Evolutionary conservation across 225 moss, liverwort and hornwort species (phyloP).

Genomic region (Climacium dendroides): DNA sequence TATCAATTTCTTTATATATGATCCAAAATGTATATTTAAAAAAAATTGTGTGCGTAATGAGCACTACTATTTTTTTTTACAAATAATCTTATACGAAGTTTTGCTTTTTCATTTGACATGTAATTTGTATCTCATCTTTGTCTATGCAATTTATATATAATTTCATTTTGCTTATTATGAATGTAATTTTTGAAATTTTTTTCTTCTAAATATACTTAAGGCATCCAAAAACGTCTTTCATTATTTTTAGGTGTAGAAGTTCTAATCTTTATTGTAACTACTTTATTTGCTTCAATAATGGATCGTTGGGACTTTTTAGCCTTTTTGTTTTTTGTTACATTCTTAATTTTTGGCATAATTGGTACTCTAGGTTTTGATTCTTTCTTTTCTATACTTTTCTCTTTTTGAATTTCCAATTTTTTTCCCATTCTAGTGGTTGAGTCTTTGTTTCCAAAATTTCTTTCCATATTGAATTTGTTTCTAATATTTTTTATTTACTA

Average conservation of each 20-base stretch:
- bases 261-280: background rate
- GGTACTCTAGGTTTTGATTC: background rate
- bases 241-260: background rate
- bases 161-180: background rate
- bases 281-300: constrained; percentile 13
- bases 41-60: too few relatives aligned
- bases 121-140: background rate
- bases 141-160: too few relatives aligned
- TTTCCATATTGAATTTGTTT: background rate
- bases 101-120: too few relatives aligned
- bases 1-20: background rate
- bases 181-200: background rate
- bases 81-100: background rate
- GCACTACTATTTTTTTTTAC: background rate
- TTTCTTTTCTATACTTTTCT: background rate
- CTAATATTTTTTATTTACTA: background rate
- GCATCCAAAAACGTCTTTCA: constrained; percentile 5
- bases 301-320: background rate
- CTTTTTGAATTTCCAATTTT: background rate
- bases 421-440: background rate
- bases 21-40: background rate
- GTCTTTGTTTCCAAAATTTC: background rate
- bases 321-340: background rate
- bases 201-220: background rate
- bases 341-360: background rate